Evolutionary conservation across 2,329 filamentous ascomycete genomes (phyloP).

Genomic region (Ascochyta koolunga): DNA sequence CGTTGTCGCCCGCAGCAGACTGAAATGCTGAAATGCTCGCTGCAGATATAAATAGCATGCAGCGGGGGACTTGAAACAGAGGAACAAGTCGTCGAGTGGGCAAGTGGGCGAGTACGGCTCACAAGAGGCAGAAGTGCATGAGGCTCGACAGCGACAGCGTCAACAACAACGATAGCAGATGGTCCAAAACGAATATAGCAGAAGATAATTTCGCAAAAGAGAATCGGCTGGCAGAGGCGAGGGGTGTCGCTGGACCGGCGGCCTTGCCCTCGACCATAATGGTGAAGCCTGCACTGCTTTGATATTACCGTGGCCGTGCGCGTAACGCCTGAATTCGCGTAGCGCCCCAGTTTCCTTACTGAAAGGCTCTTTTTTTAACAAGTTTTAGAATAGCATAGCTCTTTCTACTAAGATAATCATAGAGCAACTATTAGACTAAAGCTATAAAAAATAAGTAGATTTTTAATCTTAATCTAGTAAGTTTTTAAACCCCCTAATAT

Average conservation of each 20-base stretch:
- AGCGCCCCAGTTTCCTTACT: too few relatives aligned
- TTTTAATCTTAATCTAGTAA: too few relatives aligned
- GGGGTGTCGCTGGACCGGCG: slow-evolving; percentile 25
- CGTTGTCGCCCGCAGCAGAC: too few relatives aligned
- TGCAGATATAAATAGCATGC: slow-evolving; percentile 15
- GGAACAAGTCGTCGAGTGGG: slow-evolving; percentile 1
- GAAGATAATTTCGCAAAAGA: neutral
- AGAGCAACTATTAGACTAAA: too few relatives aligned
- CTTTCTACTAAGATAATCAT: too few relatives aligned
- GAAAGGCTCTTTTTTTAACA: too few relatives aligned
- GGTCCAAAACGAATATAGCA: neutral
- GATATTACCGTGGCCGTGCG: too few relatives aligned
- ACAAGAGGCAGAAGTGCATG: neutral
- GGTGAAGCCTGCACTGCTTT: neutral
- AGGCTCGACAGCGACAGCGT: too few relatives aligned
- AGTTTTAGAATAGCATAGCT: too few relatives aligned
- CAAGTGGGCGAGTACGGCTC: slow-evolving; percentile 11
- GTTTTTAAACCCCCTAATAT: too few relatives aligned
- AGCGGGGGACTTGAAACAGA: slow-evolving; percentile 14
- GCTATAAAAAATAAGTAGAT: too few relatives aligned
- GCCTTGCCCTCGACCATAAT: slow-evolving; percentile 22
- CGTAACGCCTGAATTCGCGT: too few relatives aligned
- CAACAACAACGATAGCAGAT: slow-evolving; percentile 1
- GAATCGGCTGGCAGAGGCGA: slow-evolving; percentile 18
- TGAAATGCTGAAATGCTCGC: slow-evolving; percentile 13